These are phyloP conservation scores for Chlamydomonas sphaeroides DNA, from an alignment of 139 green algal genomes.

Conservation along the genomic window DNA sequence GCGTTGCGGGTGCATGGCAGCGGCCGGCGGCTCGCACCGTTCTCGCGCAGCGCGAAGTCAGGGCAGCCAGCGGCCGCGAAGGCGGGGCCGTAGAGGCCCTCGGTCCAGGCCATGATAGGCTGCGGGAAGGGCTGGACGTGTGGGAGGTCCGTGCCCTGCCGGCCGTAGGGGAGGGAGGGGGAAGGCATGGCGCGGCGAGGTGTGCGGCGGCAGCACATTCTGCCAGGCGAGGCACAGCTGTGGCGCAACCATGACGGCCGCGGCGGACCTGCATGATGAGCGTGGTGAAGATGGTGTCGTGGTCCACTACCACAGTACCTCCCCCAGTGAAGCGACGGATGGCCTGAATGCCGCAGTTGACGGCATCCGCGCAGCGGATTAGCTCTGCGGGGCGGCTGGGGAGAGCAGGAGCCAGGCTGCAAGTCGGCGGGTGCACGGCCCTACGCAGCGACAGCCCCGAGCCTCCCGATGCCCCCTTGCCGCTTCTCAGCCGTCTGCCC, in stretches of 20 bases:
- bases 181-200: too few relatives aligned
- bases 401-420: not conserved
- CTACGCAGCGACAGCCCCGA: not conserved
- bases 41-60: slow-evolving; percentile 77
- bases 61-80: slow-evolving; percentile 61
- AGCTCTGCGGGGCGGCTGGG: slow-evolving; percentile 49
- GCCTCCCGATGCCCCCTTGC: not conserved
- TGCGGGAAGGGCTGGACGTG: slow-evolving; percentile 80
- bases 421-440: not conserved
- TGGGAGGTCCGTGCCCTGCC: slow-evolving; percentile 54
- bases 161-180: too few relatives aligned
- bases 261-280: slow-evolving; percentile 61
- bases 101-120: slow-evolving; percentile 93
- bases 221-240: too few relatives aligned
- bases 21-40: too few relatives aligned
- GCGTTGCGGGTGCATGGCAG: too few relatives aligned
- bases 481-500: not conserved
- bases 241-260: too few relatives aligned
- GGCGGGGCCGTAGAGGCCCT: slow-evolving; percentile 77
- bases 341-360: slow-evolving; percentile 58
- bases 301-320: slow-evolving; percentile 96
- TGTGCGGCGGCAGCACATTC: too few relatives aligned
- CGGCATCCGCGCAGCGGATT: slow-evolving; percentile 65
- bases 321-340: slow-evolving; percentile 94
- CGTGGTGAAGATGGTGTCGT: slow-evolving; percentile 82